Percentiles rank a stretch among this genome's conserved stretches.
phyloP scores from a whole-genome alignment of 2,329 filamentous ascomycete species.

The Myriangium duriaei region DNA sequence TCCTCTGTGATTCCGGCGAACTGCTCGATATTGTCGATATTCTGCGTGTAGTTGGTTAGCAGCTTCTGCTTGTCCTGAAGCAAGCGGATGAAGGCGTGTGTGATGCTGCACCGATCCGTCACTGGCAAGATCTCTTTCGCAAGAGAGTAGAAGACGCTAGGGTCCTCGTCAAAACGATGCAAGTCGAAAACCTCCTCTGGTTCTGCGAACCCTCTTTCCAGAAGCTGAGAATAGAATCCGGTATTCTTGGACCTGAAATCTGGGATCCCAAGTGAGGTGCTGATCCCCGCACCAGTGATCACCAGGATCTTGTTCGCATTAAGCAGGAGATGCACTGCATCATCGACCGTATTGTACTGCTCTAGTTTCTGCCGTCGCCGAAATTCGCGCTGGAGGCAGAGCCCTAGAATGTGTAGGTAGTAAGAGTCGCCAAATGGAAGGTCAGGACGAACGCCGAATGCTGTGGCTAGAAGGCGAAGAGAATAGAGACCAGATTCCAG shows the following conservation, averaged over 20 bases:
- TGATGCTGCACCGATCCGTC: slow-evolving; percentile 66
- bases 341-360: slow-evolving; percentile 73
- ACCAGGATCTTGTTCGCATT: slow-evolving; percentile 76
- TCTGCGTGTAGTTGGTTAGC: slow-evolving; percentile 95
- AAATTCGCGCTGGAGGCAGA: slow-evolving; percentile 69
- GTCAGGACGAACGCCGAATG: slow-evolving; percentile 68
- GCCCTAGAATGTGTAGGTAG: slow-evolving; percentile 54
- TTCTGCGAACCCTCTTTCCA: slow-evolving; percentile 63
- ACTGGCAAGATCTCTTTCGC: slow-evolving; percentile 82
- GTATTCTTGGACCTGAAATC: slow-evolving; percentile 92
- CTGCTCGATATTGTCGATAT: slow-evolving; percentile 89
- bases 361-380: slow-evolving; percentile 67
- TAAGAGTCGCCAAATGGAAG: slow-evolving; percentile 61
- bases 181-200: slow-evolving; percentile 97
- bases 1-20: slow-evolving; percentile 69
- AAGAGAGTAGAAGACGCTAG: slow-evolving; percentile 75
- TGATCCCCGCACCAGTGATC: slow-evolving; percentile 90
- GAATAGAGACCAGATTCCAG: slow-evolving; percentile 57
- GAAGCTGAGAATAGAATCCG: slow-evolving; percentile 78
- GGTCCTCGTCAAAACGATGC: slow-evolving; percentile 70
- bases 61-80: slow-evolving; percentile 81
- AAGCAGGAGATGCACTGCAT: slow-evolving; percentile 67
- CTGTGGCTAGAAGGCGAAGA: slow-evolving; percentile 72
- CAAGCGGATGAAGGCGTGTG: slow-evolving; percentile 84
- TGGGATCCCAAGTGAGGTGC: slow-evolving; percentile 89